phyloP scores from a whole-genome alignment of 345 rosid species.

The Corchorus olitorius region DNA sequence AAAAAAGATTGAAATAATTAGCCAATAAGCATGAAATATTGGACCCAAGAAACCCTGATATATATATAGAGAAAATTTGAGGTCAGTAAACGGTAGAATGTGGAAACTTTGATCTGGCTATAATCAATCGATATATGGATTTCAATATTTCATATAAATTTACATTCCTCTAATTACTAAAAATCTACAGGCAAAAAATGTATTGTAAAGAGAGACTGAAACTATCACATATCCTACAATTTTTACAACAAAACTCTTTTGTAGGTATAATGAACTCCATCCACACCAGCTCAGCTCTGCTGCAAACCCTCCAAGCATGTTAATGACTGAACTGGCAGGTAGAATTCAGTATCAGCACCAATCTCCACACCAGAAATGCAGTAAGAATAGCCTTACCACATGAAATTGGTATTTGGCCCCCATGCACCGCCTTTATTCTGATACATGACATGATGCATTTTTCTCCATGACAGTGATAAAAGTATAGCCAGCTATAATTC shows the following conservation, averaged over 20 bases:
- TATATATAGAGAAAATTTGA: no score
- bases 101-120: slow-evolving; percentile 6
- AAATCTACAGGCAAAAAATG: slow-evolving; percentile 25
- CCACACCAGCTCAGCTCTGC: slow-evolving; percentile 15
- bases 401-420: background rate
- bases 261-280: background rate
- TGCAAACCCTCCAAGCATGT: slow-evolving; percentile 12
- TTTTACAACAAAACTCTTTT: slow-evolving; percentile 30
- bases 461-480: background rate
- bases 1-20: background rate
- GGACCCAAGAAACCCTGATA: background rate
- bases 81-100: background rate
- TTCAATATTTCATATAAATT: slow-evolving; percentile 26
- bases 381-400: slow-evolving; percentile 7
- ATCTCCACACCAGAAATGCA: background rate
- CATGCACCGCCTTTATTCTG: background rate
- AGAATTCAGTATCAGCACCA: background rate
- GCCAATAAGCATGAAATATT: no score
- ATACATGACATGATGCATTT: slow-evolving; percentile 7
- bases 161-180: slow-evolving; percentile 34
- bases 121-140: slow-evolving; percentile 6
- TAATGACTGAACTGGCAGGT: background rate
- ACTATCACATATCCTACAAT: slow-evolving; percentile 8
- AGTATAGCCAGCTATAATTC: background rate
- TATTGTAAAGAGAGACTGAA: background rate